Percentiles rank a stretch among this genome's conserved stretches.
Evolutionary conservation across 768 basidiomycete species (phyloP).

Genomic region (Fistulinella prunicolor): DNA sequence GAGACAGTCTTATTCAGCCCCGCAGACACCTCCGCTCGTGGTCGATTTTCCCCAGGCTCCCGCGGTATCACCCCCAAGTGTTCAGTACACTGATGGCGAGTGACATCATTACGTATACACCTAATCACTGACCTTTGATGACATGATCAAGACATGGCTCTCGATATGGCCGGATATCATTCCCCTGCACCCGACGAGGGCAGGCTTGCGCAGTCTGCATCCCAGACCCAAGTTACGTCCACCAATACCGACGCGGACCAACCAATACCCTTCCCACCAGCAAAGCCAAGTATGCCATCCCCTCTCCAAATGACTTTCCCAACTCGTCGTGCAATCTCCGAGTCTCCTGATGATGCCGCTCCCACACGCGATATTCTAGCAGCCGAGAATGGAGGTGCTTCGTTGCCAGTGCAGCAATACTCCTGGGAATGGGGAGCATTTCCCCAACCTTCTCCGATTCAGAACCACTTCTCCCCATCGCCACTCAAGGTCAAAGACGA

Average conservation of each 20-base stretch:
- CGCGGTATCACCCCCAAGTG: slow-evolving; percentile 48
- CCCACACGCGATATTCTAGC: slow-evolving; percentile 7
- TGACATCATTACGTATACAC: slow-evolving; percentile 9
- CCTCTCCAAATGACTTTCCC: slow-evolving; percentile 33
- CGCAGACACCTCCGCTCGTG: slow-evolving; percentile 36
- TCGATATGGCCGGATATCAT: slow-evolving; percentile 86
- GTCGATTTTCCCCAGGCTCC: slow-evolving; percentile 43
- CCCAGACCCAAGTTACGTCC: slow-evolving; percentile 12
- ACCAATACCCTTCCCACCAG: slow-evolving; percentile 21
- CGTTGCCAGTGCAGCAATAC: slow-evolving; percentile 56
- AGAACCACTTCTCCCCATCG: slow-evolving; percentile 41
- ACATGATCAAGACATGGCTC: slow-evolving; percentile 56
- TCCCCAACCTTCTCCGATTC: slow-evolving; percentile 73
- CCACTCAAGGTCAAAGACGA: slow-evolving; percentile 16
- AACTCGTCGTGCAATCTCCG: slow-evolving; percentile 55
- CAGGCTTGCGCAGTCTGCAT: not conserved
- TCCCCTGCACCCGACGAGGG: slow-evolving; percentile 14
- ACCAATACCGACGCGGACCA: slow-evolving; percentile 1
- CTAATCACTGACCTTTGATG: slow-evolving; percentile 4
- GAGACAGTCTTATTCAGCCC: slow-evolving; percentile 25
- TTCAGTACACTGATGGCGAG: slow-evolving; percentile 61
- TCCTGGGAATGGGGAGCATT: slow-evolving; percentile 96
- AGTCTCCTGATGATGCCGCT: slow-evolving; percentile 52
- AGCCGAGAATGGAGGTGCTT: slow-evolving; percentile 2
- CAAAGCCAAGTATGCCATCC: slow-evolving; percentile 16